Evolutionary conservation across 2,329 filamentous ascomycete genomes (phyloP).

Genomic region (Verticillium zaregamsianum): DNA sequence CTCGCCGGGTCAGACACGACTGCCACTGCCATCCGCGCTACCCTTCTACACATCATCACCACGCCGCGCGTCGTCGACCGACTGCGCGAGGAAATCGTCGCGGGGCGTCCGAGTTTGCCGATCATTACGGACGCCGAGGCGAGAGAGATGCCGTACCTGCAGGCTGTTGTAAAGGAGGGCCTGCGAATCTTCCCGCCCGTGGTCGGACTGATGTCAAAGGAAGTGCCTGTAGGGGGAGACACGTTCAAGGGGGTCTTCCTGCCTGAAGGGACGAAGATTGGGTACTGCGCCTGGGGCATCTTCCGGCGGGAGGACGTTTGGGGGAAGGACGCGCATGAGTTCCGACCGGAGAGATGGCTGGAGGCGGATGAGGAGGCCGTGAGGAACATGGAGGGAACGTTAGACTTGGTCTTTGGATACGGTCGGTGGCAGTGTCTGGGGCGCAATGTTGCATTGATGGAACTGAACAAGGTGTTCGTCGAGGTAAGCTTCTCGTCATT

Average conservation of each 20-base stretch:
- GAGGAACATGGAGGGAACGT: conserved; percentile 27
- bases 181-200: conserved; percentile 34
- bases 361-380: conserved; percentile 21
- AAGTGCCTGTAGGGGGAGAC: conserved; percentile 31
- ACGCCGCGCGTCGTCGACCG: conserved; percentile 39
- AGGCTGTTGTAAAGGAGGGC: conserved; percentile 47
- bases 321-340: conserved; percentile 7
- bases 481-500: conserved; percentile 15
- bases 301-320: conserved; percentile 13
- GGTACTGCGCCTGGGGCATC: conserved; percentile 29
- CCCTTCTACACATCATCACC: conserved; percentile 49
- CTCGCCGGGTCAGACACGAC: conserved; percentile 56
- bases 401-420: conserved; percentile 34
- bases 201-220: conserved; percentile 30
- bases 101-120: conserved; percentile 11
- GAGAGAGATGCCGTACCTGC: conserved; percentile 36
- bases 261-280: conserved; percentile 26
- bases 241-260: conserved; percentile 27
- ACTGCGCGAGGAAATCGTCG: conserved; percentile 40
- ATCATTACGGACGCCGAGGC: conserved; percentile 28
- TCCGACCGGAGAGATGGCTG: conserved; percentile 13
- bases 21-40: conserved; percentile 49
- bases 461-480: conserved; percentile 25
- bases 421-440: conserved; percentile 35
- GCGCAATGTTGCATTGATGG: conserved; percentile 31